These are phyloP conservation scores for Bidens hawaiensis DNA, from an alignment of 140 eudicot species.

Conservation along the genomic window DNA sequence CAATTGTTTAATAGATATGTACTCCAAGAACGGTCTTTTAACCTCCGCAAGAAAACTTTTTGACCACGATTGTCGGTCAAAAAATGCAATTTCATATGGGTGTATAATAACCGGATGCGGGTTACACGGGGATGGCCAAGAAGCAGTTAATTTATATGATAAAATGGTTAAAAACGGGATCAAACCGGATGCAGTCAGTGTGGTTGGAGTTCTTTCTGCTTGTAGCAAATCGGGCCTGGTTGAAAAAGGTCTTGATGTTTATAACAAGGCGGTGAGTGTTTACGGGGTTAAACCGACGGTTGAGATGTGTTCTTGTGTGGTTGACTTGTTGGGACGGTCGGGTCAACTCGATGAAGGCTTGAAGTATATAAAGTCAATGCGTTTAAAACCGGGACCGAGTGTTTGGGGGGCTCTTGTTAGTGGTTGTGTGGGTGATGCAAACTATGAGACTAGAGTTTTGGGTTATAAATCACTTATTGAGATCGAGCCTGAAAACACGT, in stretches of 20 bases:
- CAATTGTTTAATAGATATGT: conserved; percentile 54
- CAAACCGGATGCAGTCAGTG: conserved; percentile 39
- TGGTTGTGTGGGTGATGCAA: conserved; percentile 36
- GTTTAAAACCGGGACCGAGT: conserved; percentile 56
- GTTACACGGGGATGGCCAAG: conserved; percentile 56
- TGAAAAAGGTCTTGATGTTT: conserved; percentile 43
- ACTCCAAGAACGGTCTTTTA: conserved; percentile 60
- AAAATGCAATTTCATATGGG: conserved; percentile 54
- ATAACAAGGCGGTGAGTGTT: conserved; percentile 19
- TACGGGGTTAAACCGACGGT: conserved; percentile 35
- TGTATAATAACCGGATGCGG: conserved; percentile 53
- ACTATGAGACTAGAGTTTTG: conserved; percentile 38
- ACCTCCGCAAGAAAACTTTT: conserved; percentile 39
- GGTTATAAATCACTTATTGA: conserved; percentile 44
- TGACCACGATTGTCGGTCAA: conserved; percentile 30
- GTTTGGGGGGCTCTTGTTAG: conserved; percentile 64
- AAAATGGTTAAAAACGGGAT: conserved; percentile 43
- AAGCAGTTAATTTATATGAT: conserved; percentile 42
- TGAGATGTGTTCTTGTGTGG: conserved; percentile 66
- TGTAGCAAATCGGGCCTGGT: conserved; percentile 56
- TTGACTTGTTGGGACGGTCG: conserved; percentile 50
- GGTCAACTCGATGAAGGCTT: conserved; percentile 49
- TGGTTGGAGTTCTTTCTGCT: conserved; percentile 66
- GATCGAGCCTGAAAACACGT: conserved; percentile 58
- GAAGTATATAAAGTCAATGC: conserved; percentile 45